Percentiles rank a stretch among this genome's conserved stretches.
These are phyloP conservation scores for Plasmodium adleri DNA, from an alignment of 169 alveolate genomes.

Conservation along the genomic window DNA sequence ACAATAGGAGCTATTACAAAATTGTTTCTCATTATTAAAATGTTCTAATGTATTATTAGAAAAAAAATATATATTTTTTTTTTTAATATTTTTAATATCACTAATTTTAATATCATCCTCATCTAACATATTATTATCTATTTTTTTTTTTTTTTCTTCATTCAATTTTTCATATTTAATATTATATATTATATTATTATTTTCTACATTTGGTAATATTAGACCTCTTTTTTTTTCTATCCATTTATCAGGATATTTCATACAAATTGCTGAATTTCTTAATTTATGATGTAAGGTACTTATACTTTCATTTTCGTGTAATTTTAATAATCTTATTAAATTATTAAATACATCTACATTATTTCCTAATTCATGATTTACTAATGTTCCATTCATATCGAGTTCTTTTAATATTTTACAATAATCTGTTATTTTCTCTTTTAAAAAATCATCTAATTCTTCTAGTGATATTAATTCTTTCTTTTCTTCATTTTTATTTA, in stretches of 20 bases:
- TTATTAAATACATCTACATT: slow-evolving; percentile 24
- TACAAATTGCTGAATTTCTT: slow-evolving; percentile 58
- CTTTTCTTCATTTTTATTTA: neutral
- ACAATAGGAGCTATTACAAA: slow-evolving; percentile 27
- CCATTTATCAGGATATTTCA: slow-evolving; percentile 56
- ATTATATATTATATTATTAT: neutral
- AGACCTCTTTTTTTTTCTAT: slow-evolving; percentile 40
- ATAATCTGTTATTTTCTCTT: slow-evolving; percentile 12
- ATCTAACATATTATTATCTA: slow-evolving; percentile 1
- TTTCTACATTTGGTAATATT: slow-evolving; percentile 7
- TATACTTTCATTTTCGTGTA: slow-evolving; percentile 3
- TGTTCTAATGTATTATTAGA: slow-evolving; percentile 7
- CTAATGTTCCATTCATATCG: slow-evolving; percentile 47
- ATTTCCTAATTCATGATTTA: slow-evolving; percentile 25
- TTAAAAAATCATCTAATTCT: slow-evolving; percentile 15
- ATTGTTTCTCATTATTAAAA: slow-evolving; percentile 3
- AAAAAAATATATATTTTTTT: slow-evolving; percentile 10
- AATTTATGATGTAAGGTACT: slow-evolving; percentile 8
- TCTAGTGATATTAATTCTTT: slow-evolving; percentile 12
- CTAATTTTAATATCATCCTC: slow-evolving; percentile 14
- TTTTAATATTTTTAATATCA: neutral
- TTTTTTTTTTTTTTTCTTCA: slow-evolving; percentile 12
- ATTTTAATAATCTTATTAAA: slow-evolving; percentile 10
- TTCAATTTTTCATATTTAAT: neutral
- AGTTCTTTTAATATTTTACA: slow-evolving; percentile 26